Percentiles rank a stretch among this genome's conserved stretches.
phyloP scores from a whole-genome alignment of 306 rosid species.

The Coriaria nepalensis region DNA sequence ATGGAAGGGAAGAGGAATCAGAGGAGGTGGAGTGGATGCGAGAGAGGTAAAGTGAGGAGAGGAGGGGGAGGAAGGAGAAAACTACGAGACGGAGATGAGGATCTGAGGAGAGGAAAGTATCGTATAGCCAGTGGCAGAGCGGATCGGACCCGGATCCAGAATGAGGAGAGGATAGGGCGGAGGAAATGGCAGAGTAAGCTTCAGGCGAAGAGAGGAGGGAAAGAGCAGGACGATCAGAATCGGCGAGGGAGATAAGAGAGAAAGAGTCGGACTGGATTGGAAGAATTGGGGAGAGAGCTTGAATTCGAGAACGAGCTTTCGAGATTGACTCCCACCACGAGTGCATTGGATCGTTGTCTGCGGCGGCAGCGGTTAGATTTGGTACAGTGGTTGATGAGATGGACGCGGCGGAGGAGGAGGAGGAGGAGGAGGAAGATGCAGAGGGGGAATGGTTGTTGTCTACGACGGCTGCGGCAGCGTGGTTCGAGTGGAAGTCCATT shows the following conservation, averaged over 20 bases:
- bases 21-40: conserved; percentile 48
- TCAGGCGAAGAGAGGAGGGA: conserved; percentile 70
- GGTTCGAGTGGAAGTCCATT: conserved; percentile 44
- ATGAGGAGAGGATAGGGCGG: conserved; percentile 30
- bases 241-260: conserved; percentile 60
- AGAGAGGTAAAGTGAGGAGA: conserved; percentile 68
- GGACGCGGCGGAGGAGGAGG: conserved; percentile 7
- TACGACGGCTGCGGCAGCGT: background rate
- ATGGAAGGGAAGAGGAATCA: conserved; percentile 38
- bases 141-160: conserved; percentile 79
- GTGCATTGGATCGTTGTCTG: conserved; percentile 62
- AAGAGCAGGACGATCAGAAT: conserved; percentile 93
- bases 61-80: conserved; percentile 76
- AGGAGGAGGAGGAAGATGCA: conserved; percentile 23
- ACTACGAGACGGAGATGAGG: conserved; percentile 83
- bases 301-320: conserved; percentile 85
- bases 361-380: conserved; percentile 11
- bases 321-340: conserved; percentile 96
- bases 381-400: conserved; percentile 9
- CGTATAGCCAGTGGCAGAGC: conserved; percentile 96
- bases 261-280: conserved; percentile 20
- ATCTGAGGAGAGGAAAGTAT: conserved; percentile 76
- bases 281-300: conserved; percentile 57
- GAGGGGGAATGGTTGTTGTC: conserved; percentile 19
- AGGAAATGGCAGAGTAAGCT: conserved; percentile 47